These are phyloP conservation scores for Casaregolazyma suthepensis DNA, from an alignment of 1,139 yeast genomes.

Conservation along the genomic window DNA sequence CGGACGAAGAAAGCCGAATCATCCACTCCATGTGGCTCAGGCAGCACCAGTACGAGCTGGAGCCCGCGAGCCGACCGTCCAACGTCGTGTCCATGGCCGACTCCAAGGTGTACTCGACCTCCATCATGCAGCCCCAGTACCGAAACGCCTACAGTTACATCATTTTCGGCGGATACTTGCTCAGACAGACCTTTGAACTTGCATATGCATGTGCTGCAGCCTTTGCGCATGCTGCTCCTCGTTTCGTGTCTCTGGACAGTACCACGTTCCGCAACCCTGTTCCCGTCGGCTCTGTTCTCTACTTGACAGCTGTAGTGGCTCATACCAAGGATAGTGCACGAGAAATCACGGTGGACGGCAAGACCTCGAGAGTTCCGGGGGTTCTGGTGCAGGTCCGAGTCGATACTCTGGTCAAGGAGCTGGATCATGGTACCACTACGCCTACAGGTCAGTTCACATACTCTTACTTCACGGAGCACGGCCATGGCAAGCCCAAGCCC, in stretches of 20 bases:
- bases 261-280: constrained; percentile 91
- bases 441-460: constrained; percentile 84
- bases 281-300: constrained; percentile 86
- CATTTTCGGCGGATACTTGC: constrained; percentile 89
- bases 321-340: constrained; percentile 47
- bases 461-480: constrained; percentile 60
- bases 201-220: constrained; percentile 92
- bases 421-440: constrained; percentile 54
- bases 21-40: constrained; percentile 68
- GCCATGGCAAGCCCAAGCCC: constrained; percentile 26
- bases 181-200: constrained; percentile 86
- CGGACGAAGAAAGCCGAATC: constrained; percentile 58
- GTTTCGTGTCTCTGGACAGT: constrained; percentile 84
- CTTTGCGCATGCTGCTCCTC: constrained; percentile 73
- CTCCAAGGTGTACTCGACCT: constrained; percentile 63
- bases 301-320: constrained; percentile 73
- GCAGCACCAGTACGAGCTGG: constrained; percentile 20
- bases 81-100: constrained; percentile 58
- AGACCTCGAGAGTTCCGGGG: constrained; percentile 64
- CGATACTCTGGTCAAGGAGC: constrained; percentile 65
- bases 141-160: constrained; percentile 89
- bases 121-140: constrained; percentile 94
- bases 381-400: constrained; percentile 85
- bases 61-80: constrained; percentile 33
- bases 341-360: constrained; percentile 15